Evolutionary conservation across 2,329 filamentous ascomycete genomes (phyloP).

Genomic region (Fusarium sp.): DNA sequence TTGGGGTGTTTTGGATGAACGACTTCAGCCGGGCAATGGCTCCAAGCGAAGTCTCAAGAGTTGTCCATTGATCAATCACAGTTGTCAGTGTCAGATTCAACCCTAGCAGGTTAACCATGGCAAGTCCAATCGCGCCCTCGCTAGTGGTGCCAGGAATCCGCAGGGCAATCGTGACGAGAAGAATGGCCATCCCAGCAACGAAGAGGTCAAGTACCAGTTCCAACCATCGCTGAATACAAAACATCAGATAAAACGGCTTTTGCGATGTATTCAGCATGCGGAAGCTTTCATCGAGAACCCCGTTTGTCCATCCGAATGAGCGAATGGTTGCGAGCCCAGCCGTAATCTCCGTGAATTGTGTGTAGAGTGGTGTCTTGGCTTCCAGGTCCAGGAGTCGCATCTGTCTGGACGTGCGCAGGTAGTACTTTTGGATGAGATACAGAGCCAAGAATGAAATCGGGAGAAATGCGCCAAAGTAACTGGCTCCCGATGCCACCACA

Average conservation of each 20-base stretch:
- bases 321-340: conserved; percentile 59
- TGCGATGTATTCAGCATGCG: conserved; percentile 54
- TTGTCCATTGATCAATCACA: conserved; percentile 49
- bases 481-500: conserved; percentile 38
- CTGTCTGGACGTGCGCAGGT: conserved; percentile 62
- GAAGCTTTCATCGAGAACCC: conserved; percentile 48
- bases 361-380: conserved; percentile 58
- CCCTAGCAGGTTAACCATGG: conserved; percentile 42
- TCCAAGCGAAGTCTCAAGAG: conserved; percentile 49
- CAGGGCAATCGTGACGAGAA: conserved; percentile 57
- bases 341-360: conserved; percentile 60
- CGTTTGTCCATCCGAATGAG: conserved; percentile 57
- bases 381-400: conserved; percentile 62
- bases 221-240: conserved; percentile 60
- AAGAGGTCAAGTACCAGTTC: conserved; percentile 58
- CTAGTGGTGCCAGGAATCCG: conserved; percentile 32
- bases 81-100: conserved; percentile 45
- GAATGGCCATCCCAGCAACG: conserved; percentile 56
- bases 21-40: conserved; percentile 48
- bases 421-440: conserved; percentile 58
- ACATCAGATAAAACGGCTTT: conserved; percentile 59
- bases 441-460: conserved; percentile 52
- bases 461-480: conserved; percentile 50
- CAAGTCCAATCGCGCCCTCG: conserved; percentile 45
- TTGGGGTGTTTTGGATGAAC: conserved; percentile 41